Evolutionary conservation across 2,329 filamentous ascomycete species (phyloP), one percentile per base, ranked within the genome.

Genomic region (Aureobasidium musti): DNA sequence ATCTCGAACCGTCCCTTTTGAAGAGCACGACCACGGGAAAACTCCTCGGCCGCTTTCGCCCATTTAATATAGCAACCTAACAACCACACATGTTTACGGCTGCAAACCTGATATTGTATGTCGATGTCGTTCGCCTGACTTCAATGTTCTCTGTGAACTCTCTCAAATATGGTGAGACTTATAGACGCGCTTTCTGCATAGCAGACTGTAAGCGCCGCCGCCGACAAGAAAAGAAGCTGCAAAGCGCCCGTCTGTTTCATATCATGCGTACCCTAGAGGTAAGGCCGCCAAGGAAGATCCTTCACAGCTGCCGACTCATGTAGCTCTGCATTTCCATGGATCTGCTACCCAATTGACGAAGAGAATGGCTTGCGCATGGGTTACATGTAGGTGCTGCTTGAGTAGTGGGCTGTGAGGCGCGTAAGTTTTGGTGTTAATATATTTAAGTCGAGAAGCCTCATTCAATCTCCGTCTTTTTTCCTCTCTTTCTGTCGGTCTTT

Each of bases 211-310:
- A 56, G 52, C 52, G 33, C 52, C 33, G 21, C 33, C 52, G 52
- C 52, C 21, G 52, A 39, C 33, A 23, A 33, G 50, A 37, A 56
- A 39, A 39, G 52, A 5, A 35, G 52, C 52, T 28, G 23, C 13
- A 49, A 56, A 56, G 52, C 21, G 52, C 33, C 33, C 52, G 52
- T 56, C 52, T 56, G 52, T 56, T 56, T 56, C 52, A 56, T 49
- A 28, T 28, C n/a, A 56, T 56, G 50, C 52, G 23, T n/a, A 5
- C n/a, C 19, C 52, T 39, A 21, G 10, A 35, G 26, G 33, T 56
- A 39, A 56, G 52, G 52, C 28, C 33, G 52, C n/a, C 52, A 56
- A 39, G 19, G n/a, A 23, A 30, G 19, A 33, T 53, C 28, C 28
- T 52, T 52, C 17, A 28, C 49, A 17, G 3, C 21, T 19, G 19